Conservation (phyloP, 1,284 basidiomycete genomes). For the Mycena sp. region DNA sequence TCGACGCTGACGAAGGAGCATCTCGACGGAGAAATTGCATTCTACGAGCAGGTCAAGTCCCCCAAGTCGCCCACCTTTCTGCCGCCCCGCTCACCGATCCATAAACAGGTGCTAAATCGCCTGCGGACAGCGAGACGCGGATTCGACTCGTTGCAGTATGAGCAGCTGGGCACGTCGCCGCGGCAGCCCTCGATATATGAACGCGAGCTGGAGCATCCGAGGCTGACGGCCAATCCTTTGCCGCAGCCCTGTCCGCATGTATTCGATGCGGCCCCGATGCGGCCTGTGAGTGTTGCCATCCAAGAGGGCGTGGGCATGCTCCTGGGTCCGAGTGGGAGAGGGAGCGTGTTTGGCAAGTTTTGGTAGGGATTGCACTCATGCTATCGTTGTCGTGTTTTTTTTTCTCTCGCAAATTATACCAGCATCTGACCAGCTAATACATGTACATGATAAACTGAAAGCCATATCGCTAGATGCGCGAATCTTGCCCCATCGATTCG, state of each 20-base stretch:
- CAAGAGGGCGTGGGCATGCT: slow-evolving; percentile 75
- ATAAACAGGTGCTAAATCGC: slow-evolving; percentile 60
- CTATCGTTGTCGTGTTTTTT: too few relatives aligned
- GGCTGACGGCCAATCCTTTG: slow-evolving; percentile 61
- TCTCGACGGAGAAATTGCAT: slow-evolving; percentile 78
- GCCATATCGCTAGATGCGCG: too few relatives aligned
- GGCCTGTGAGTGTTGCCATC: slow-evolving; percentile 78
- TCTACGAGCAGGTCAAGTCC: slow-evolving; percentile 70
- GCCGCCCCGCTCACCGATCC: not conserved
- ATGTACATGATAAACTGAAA: too few relatives aligned
- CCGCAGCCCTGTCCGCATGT: slow-evolving; percentile 80
- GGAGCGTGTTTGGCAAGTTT: slow-evolving; percentile 73
- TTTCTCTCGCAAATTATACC: too few relatives aligned
- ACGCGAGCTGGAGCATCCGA: slow-evolving; percentile 68
- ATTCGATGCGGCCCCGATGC: slow-evolving; percentile 77
- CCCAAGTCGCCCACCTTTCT: not conserved
- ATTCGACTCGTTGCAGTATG: slow-evolving; percentile 60
- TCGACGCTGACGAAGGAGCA: slow-evolving; percentile 66
- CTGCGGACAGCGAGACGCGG: slow-evolving; percentile 62
- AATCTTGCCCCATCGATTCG: too few relatives aligned
- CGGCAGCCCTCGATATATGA: slow-evolving; percentile 78
- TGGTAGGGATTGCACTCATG: too few relatives aligned
- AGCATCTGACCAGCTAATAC: too few relatives aligned
- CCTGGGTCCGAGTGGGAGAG: slow-evolving; percentile 56
- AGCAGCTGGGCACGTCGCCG: slow-evolving; percentile 54